Evolutionary conservation across 2,329 filamentous ascomycete species (phyloP), one percentile per base, ranked within the genome.

Genomic region (Paracamarosporium sp.): DNA sequence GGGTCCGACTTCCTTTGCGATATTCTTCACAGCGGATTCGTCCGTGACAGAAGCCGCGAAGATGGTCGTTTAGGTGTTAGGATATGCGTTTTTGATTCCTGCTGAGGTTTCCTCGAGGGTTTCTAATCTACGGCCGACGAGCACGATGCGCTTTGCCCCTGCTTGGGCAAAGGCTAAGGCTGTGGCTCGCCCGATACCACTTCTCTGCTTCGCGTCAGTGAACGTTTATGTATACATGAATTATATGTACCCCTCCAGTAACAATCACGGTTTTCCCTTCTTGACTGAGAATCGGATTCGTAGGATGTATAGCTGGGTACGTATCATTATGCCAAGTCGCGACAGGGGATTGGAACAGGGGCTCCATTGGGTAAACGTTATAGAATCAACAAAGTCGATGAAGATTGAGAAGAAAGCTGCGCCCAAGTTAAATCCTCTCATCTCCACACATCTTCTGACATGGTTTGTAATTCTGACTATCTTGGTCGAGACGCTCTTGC

Each of bases 101-200:
- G 15, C 38, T 22, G 59, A 17, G 5, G 65, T 67, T 30, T 63
- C 65, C 4, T 41, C 24, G 2, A 71, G 60, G 0, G 48, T 65
- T 13, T 57, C 25, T 20, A 53, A 30, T 1, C 59, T 74, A 15
- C 80, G 77, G 11, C 80, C 80, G 5, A 82, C 62, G 5, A 84
- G 73, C 9, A 74, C 72, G 35, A 83, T 77, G 2, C 71, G 70
- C 44, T 72, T 69, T 2, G 80, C 79, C 2, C 79, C 77, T 36
- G 81, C 80, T 53, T 64, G 53, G 3, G 80, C 80, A 48, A 81
- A 83, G 50, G 67, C 69, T 15, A 59, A 64, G 11, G 79, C 79
- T 5, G 76, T 82, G 47, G 72, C 77, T 36, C 72, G 72, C 25
- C 80, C 80, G 28, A 83, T 82, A 6, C 81, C 81, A 11, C 66